Base-by-base conservation (phyloP, 495 filamentous ascomycete species). In the Poronia punctata region DNA sequence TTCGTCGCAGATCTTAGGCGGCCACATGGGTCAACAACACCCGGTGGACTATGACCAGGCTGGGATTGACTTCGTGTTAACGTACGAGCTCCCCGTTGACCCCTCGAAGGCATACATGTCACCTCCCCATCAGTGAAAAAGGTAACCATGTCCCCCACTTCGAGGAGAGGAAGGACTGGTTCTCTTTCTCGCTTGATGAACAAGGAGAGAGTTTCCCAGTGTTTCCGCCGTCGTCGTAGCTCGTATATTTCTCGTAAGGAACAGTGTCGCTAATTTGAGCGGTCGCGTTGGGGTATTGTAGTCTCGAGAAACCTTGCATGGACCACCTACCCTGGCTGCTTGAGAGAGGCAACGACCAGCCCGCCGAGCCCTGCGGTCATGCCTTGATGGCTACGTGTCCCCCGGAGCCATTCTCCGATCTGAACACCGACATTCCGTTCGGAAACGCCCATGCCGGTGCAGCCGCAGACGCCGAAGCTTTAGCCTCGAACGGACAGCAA, bases 51-150 rank as follows among this genome's bases (percentile, higher is more conserved):
- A 92, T 62, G 81, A 83, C 52, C 86, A 94, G 53, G 72, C 89
- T 33, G 89, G 88, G 49, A 83, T 97, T 59, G 89, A 97, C 59
- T 96, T 97, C 71, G 88, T 97, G 36, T 75, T 96, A 66, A 86
- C 84, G 88, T 96, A 86, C 68, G 86, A 78, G 23, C 56, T 59
- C 64, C 53, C 55, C 44, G 55, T 56, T 56, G 52, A 68, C 61
- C 70, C 70, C 66, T 66, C 65, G 62, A 73, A 68, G 67, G 70
- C 76, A 40, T 79, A 80, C 63, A 69, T 76, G 58, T 79, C 78
- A 66, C 76, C 76, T 71, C 77, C 76, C 59, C 74, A 64, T 43
- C 70, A 77, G 51, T 72, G 45, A 56, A 50, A 43, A 73, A 68
- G 67, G 70, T 76, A 40, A 79, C 79, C 64, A 71, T 75, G 58